Base-by-base conservation (phyloP, 2,329 filamentous ascomycete species). In the Ceratocystis variospora region DNA sequence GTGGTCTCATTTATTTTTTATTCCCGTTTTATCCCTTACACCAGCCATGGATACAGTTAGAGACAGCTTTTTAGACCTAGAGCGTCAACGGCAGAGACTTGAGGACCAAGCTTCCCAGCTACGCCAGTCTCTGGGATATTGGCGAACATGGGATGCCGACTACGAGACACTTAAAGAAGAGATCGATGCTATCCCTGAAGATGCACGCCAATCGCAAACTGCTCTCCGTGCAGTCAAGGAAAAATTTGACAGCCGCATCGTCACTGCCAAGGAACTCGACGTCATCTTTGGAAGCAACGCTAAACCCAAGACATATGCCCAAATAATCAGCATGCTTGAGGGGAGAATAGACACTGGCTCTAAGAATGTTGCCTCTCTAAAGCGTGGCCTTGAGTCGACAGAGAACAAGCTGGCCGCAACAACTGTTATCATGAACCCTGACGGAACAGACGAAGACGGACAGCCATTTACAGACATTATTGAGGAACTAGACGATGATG, bases 111-210 rank as follows among this genome's bases (percentile, higher is more conserved):
- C 96, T 61, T 69, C 70, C 33, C 71, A 90, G 73, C 82, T 97
- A 22, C 84, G 84, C 66, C 84, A 87, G 72, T 86, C 88, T 5
- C 80, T 97, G 64, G 85, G 86, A 69, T 87, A 96, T 77, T 99
- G 93, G 93, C 88, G 89, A 70, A 87, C 86, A 65, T 95, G 89
- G 83, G 92, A 96, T 74, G 85, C 88, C 61, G 93, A 97, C 74
- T 97, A 97, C 75, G 90, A 96, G 73, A 84, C 87, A 28, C 80
- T 97, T 69, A 91, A 89, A 73, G 90, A 95, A 73, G 90, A 95
- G 72, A 82, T 97, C 37, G 76, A 84, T 64, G 79, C 77, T 3
- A 73, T 87, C 31, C 74, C 79, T 45, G 74, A 78, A 53, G 76
- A 78, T 63, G 75, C 81, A 66, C 75, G 77, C 37, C 62, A 45